Base-by-base conservation (phyloP, 225 moss, liverwort and hornwort species). In the Marchantia paleacea region DNA sequence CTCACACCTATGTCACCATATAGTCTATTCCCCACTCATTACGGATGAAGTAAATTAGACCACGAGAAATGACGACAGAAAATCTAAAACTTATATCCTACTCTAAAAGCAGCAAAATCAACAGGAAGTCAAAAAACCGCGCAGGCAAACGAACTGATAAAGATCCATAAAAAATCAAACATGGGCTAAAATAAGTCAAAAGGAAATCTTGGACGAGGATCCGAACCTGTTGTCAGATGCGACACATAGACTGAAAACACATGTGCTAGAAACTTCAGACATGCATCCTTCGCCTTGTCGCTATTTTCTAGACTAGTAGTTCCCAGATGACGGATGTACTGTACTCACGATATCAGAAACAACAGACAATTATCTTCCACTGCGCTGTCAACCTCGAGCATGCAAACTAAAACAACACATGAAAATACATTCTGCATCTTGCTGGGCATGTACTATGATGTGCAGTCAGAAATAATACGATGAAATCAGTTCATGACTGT, bases 171-270 rank as follows among this genome's bases (percentile, higher is more conserved):
- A 39, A 39, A 39, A 39, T 5, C 39, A n/a, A n/a, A n/a, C n/a
- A n/a, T 39, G 39, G 39, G 5, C 39, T 2, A 14, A 20, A 69
- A 15, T 4, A 31, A 72, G 1, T 29, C 20, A 20, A 52, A 62
- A 72, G 50, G 49, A 51, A n/a, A n/a, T 10, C n/a, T 47, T 20
- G 55, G 39, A 39, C 39, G 39, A 39, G 2, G 39, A 5, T 39
- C 39, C 13, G 31, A 29, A 97, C 97, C 97, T 88, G 97, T 92
- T 69, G 97, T 99, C 25, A 99, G 92, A 81, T 95, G 94, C 31
- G 97, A 90, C 52, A 94, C 95, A 85, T 99, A 95, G 71, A 92
- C 77, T 76, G 95, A 88, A 89, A 95, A 97, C 78, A 91, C 82
- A 78, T 94, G 94, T 26, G 94, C 94, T 81, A 95, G 50, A 65